A percentile compares a stretch with the other conserved stretches of the same genome.
Conservation (phyloP, 371 early-diverging fungal genomes). For the Lichtheimia ornata region DNA sequence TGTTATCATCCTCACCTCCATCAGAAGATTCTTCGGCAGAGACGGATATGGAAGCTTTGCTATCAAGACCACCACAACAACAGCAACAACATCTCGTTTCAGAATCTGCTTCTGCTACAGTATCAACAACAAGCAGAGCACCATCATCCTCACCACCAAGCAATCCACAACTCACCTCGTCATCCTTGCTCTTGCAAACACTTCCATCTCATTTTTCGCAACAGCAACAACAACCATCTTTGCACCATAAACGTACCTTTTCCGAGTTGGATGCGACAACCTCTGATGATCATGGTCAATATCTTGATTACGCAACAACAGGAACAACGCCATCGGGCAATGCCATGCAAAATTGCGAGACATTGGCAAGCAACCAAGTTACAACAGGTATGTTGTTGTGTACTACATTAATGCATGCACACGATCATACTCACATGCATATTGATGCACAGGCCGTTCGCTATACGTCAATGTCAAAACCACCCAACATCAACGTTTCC, state of each 20-base stretch:
- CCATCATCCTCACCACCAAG: neutral
- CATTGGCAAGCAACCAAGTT: too few relatives aligned
- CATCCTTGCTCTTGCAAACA: neutral
- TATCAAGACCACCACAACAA: neutral
- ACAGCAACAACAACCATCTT: neutral
- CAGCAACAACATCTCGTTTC: neutral
- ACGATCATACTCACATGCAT: too few relatives aligned
- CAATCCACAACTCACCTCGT: neutral
- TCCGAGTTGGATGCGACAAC: neutral
- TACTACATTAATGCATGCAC: too few relatives aligned
- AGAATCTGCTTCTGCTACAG: neutral
- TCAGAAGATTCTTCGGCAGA: neutral
- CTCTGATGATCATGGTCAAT: neutral
- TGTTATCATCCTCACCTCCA: neutral
- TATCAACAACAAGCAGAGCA: conserved; percentile 6
- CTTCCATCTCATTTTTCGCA: neutral
- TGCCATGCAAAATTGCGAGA: too few relatives aligned
- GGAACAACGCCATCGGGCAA: neutral
- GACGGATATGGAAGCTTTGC: neutral
- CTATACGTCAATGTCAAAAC: conserved; percentile 21
- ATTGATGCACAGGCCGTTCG: conserved; percentile 7
- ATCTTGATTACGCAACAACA: neutral
- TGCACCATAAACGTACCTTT: neutral
- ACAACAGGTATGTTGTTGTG: too few relatives aligned
- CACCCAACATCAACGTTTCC: conserved; percentile 23